These are phyloP conservation scores for Diaporthe sp. DNA, from an alignment of 2,329 filamentous ascomycete genomes.

Conservation along the genomic window DNA sequence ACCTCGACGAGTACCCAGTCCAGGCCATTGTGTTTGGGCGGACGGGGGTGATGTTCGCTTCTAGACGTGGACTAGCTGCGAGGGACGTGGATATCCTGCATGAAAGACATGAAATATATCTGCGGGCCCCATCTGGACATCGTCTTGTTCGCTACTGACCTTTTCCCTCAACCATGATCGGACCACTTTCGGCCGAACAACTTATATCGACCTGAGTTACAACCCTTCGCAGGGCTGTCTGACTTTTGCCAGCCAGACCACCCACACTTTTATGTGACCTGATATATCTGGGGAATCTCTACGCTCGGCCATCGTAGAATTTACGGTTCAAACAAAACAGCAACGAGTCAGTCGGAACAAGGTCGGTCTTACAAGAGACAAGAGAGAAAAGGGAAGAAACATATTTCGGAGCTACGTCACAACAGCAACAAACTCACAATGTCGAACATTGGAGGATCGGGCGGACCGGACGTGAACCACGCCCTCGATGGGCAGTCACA, in stretches of 20 bases:
- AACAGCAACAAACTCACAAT: constrained; percentile 6
- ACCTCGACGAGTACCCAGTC: constrained; percentile 6
- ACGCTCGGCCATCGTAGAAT: constrained; percentile 13
- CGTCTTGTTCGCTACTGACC: neutral
- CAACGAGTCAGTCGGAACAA: neutral
- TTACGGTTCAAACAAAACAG: neutral
- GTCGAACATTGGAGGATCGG: constrained; percentile 33
- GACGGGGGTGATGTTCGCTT: neutral
- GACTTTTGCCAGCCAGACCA: constrained; percentile 16
- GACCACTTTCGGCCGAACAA: constrained; percentile 20
- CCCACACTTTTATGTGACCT: constrained; percentile 25
- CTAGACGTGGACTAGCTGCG: constrained; percentile 16
- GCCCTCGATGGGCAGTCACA: constrained; percentile 45
- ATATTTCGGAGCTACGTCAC: neutral
- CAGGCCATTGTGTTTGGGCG: neutral
- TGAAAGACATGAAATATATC: constrained; percentile 27
- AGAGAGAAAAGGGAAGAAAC: constrained; percentile 10
- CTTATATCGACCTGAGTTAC: constrained; percentile 14
- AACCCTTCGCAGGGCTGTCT: constrained; percentile 18
- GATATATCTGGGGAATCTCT: constrained; percentile 12
- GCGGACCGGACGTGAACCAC: constrained; percentile 39
- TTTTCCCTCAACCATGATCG: constrained; percentile 15
- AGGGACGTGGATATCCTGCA: neutral
- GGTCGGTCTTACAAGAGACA: neutral
- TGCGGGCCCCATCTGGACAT: constrained; percentile 6